These are phyloP conservation scores for Trichosporon inkin DNA, from an alignment of 1,284 basidiomycete genomes.

Conservation along the genomic window DNA sequence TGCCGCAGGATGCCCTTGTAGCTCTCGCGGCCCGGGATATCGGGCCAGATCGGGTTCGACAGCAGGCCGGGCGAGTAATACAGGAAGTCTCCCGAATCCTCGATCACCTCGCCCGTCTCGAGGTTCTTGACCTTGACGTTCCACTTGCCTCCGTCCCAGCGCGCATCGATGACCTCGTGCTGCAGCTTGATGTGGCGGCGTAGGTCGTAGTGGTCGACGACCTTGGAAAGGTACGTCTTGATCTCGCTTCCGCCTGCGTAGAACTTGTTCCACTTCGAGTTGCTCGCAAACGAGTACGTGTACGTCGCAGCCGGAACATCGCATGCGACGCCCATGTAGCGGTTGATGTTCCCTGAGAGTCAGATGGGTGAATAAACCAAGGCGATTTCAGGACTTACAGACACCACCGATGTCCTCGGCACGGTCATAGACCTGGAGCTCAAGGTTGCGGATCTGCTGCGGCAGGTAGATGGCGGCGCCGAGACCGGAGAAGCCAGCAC, in stretches of 20 bases:
- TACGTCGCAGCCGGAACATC: conserved; percentile 36
- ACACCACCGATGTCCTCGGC: conserved; percentile 20
- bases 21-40: conserved; percentile 26
- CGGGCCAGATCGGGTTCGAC: conserved; percentile 35
- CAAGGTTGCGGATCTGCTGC: conserved; percentile 13
- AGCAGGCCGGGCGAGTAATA: conserved; percentile 36
- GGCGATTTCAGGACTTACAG: conserved; percentile 10
- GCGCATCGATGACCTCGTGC: conserved; percentile 29
- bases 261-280: conserved; percentile 28
- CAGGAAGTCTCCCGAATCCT: conserved; percentile 34
- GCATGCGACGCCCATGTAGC: conserved; percentile 35
- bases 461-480: conserved; percentile 12
- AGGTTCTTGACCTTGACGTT: conserved; percentile 18
- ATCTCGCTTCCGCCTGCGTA: conserved; percentile 34
- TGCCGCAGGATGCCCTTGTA: conserved; percentile 35
- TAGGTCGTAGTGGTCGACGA: conserved; percentile 29
- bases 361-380: neutral
- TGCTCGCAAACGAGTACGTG: conserved; percentile 24
- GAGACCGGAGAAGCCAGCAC: conserved; percentile 19
- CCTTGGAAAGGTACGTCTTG: conserved; percentile 29
- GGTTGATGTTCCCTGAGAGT: conserved; percentile 28
- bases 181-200: conserved; percentile 30
- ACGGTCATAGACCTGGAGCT: conserved; percentile 17
- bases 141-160: conserved; percentile 34
- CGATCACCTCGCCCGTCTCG: conserved; percentile 13